phyloP scores from a whole-genome alignment of 2,329 filamentous ascomycete species.

The Calonectria pteridis region DNA sequence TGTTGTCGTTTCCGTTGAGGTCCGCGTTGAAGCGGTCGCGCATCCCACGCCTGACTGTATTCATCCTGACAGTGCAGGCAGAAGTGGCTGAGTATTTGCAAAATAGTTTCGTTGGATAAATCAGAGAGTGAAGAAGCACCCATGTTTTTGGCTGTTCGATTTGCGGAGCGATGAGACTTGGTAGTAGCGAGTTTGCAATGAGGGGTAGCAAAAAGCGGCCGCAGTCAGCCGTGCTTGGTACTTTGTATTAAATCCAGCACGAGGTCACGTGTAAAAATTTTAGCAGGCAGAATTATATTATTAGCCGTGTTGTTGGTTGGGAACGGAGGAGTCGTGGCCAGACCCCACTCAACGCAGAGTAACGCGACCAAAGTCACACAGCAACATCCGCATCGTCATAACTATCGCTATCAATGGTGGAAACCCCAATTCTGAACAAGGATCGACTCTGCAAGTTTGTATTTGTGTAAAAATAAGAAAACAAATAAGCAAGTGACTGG shows the following conservation, averaged over 20 bases:
- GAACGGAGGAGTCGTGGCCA: not conserved
- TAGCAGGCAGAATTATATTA: not conserved
- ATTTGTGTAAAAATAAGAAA: no score
- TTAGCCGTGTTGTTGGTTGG: no score
- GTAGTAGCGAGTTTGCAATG: no score
- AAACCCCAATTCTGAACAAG: no score
- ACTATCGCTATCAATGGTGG: no score
- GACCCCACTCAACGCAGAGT: no score
- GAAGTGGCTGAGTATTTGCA: constrained; percentile 13
- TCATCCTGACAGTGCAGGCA: constrained; percentile 19
- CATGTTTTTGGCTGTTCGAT: not conserved
- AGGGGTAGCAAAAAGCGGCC: no score
- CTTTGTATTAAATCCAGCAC: not conserved
- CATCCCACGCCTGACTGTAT: constrained; percentile 13
- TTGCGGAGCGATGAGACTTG: no score
- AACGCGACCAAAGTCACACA: no score
- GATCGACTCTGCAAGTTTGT: no score
- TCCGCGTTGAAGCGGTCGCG: not conserved
- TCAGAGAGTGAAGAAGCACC: not conserved
- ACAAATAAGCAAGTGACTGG: no score
- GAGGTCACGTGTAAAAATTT: not conserved
- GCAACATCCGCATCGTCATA: no score
- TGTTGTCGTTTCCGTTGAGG: not conserved
- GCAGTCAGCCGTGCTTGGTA: not conserved
- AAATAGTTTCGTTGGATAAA: not conserved